Conservation (phyloP, 768 basidiomycete species). For the Russula abietina region DNA sequence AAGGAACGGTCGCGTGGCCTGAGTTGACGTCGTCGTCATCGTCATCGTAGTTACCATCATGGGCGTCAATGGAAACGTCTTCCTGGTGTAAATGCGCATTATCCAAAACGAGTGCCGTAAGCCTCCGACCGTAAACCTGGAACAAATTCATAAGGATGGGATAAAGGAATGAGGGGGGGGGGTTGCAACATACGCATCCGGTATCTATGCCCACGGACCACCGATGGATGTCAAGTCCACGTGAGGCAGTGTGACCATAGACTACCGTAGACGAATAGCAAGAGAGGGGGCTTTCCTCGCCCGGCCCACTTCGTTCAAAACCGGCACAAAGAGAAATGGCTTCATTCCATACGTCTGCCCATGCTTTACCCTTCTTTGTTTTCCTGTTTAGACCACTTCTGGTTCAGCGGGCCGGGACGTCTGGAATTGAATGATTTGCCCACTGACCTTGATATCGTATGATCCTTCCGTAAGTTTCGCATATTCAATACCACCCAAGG, state of each 20-base stretch:
- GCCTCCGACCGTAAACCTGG: constrained; percentile 51
- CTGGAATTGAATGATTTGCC: neutral
- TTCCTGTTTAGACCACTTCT: constrained; percentile 20
- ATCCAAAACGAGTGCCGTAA: constrained; percentile 66
- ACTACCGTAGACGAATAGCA: constrained; percentile 75
- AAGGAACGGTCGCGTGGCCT: constrained; percentile 35
- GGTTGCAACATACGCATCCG: constrained; percentile 59
- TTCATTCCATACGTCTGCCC: constrained; percentile 70
- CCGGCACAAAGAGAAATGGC: constrained; percentile 57
- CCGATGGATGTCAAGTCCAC: constrained; percentile 74
- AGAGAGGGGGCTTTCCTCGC: constrained; percentile 36
- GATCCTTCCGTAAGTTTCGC: constrained; percentile 42
- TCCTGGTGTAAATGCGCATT: neutral
- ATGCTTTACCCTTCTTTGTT: constrained; percentile 53
- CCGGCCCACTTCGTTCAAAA: constrained; percentile 31
- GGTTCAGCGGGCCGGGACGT: neutral
- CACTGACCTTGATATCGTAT: constrained; percentile 36
- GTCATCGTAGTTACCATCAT: constrained; percentile 13
- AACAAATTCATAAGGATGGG: constrained; percentile 9
- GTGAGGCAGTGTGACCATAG: constrained; percentile 79
- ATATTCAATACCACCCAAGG: constrained; percentile 78
- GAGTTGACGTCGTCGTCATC: constrained; percentile 25
- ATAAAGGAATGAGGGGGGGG: neutral
- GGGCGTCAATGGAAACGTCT: neutral
- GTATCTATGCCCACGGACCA: constrained; percentile 85